Conservation (phyloP, 139 green algal species). For the Chlamydomonas asymmetrica region DNA sequence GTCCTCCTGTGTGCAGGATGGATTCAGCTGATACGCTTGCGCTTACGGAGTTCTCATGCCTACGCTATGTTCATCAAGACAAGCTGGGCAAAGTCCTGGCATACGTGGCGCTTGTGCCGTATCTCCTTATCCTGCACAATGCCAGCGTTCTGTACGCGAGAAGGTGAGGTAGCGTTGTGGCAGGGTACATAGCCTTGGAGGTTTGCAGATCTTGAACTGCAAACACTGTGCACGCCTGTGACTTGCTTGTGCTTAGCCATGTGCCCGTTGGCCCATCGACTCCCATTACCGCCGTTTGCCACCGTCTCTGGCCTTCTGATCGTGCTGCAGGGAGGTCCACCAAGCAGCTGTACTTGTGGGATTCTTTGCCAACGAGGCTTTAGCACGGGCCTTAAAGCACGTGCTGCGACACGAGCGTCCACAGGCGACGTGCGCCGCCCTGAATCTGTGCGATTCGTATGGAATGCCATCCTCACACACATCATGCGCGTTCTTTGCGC, state of each 20-base stretch:
- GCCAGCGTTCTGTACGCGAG: constrained; percentile 1
- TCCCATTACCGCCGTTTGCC: too few species aligned
- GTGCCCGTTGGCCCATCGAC: too few species aligned
- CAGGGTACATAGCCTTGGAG: background rate
- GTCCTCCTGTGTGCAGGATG: too few species aligned
- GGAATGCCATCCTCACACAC: constrained; percentile 57
- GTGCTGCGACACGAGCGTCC: constrained; percentile 33
- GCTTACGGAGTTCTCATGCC: constrained; percentile 30
- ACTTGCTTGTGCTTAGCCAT: too few species aligned
- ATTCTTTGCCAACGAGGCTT: constrained; percentile 30
- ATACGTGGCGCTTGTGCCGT: constrained; percentile 31
- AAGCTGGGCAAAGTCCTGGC: constrained; percentile 46
- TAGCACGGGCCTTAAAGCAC: constrained; percentile 41
- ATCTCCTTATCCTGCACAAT: constrained; percentile 19
- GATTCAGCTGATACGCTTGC: background rate
- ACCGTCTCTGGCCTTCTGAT: too few species aligned
- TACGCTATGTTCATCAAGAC: constrained; percentile 31
- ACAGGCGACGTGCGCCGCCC: constrained; percentile 16
- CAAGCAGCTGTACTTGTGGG: constrained; percentile 28
- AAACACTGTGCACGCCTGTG: too few species aligned
- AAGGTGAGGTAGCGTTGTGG: background rate
- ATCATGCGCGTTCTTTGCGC: constrained; percentile 30
- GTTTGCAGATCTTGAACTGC: too few species aligned
- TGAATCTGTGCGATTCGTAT: constrained; percentile 45
- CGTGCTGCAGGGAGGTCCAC: constrained; percentile 27